Percentiles rank a stretch among this genome's conserved stretches.
Conservation (phyloP, 2,329 filamentous ascomycete species). For the Fonsecaea erecta region DNA sequence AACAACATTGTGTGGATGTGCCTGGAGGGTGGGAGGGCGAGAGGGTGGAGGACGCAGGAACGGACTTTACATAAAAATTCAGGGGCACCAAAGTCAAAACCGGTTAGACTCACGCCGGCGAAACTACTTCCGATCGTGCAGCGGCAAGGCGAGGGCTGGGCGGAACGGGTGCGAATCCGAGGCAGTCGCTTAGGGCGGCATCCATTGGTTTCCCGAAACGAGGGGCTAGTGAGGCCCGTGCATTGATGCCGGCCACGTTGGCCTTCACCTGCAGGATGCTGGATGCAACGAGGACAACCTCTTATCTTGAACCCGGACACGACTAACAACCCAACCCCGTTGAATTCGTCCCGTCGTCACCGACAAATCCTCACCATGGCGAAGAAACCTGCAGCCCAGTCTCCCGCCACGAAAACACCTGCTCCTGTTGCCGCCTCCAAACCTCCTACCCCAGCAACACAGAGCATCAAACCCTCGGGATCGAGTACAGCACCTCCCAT, state of each 20-base stretch:
- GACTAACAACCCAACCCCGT: not conserved
- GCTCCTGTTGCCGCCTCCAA: constrained; percentile 38
- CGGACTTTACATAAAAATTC: not conserved
- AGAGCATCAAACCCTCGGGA: constrained; percentile 18
- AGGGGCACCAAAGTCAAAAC: constrained; percentile 4
- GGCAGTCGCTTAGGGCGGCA: not conserved
- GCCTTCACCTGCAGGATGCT: not conserved
- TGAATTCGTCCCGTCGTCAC: not conserved
- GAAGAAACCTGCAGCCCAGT: constrained; percentile 28
- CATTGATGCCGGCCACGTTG: constrained; percentile 11
- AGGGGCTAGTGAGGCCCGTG: not conserved
- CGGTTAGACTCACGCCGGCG: not conserved
- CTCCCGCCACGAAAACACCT: constrained; percentile 37
- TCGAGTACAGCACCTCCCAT: constrained; percentile 36
- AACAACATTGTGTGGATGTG: not conserved
- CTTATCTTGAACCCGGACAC: not conserved
- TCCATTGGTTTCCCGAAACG: not conserved
- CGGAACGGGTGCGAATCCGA: not conserved
- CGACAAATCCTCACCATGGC: constrained; percentile 19
- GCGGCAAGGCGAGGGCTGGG: not conserved
- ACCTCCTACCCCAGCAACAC: constrained; percentile 36
- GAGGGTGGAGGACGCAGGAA: not conserved
- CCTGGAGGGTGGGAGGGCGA: too few species aligned
- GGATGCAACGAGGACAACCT: not conserved
- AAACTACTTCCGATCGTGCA: not conserved